These are phyloP conservation scores for Termitomyces sp. DNA, from an alignment of 1,284 basidiomycete species.

Conservation along the genomic window DNA sequence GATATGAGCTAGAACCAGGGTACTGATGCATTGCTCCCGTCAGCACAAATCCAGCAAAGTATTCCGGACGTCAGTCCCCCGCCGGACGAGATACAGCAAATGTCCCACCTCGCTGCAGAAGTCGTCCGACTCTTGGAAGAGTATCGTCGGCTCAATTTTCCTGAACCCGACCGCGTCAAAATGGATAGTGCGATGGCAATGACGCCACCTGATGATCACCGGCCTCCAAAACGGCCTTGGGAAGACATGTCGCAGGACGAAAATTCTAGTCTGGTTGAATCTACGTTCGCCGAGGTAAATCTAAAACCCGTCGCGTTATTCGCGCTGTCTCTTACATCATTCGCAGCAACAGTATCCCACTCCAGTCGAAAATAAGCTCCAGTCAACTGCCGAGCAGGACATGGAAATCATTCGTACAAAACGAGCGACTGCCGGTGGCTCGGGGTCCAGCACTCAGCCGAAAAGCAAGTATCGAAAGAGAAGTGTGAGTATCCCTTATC, in stretches of 20 bases:
- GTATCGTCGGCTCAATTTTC: slow-evolving; percentile 38
- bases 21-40: neutral
- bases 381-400: slow-evolving; percentile 67
- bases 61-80: slow-evolving; percentile 46
- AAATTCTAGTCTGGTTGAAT: slow-evolving; percentile 17
- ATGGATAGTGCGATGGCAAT: slow-evolving; percentile 24
- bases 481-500: slow-evolving; percentile 51
- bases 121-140: slow-evolving; percentile 66
- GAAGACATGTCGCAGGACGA: slow-evolving; percentile 57
- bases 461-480: slow-evolving; percentile 79
- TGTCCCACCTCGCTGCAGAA: slow-evolving; percentile 56
- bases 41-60: slow-evolving; percentile 43
- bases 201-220: slow-evolving; percentile 36
- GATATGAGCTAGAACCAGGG: neutral
- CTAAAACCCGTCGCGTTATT: neutral
- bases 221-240: slow-evolving; percentile 72
- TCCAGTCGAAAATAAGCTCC: slow-evolving; percentile 28
- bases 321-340: neutral
- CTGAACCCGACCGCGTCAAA: slow-evolving; percentile 30
- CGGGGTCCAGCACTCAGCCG: slow-evolving; percentile 41
- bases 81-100: slow-evolving; percentile 54
- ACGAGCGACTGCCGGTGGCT: slow-evolving; percentile 51
- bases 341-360: slow-evolving; percentile 22
- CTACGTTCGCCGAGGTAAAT: slow-evolving; percentile 24
- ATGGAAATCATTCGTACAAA: slow-evolving; percentile 78